Evolutionary conservation across 164 flowering plant genomes (phyloP), one percentile per base, ranked within the genome.

Genomic region (Umbellularia californica): DNA sequence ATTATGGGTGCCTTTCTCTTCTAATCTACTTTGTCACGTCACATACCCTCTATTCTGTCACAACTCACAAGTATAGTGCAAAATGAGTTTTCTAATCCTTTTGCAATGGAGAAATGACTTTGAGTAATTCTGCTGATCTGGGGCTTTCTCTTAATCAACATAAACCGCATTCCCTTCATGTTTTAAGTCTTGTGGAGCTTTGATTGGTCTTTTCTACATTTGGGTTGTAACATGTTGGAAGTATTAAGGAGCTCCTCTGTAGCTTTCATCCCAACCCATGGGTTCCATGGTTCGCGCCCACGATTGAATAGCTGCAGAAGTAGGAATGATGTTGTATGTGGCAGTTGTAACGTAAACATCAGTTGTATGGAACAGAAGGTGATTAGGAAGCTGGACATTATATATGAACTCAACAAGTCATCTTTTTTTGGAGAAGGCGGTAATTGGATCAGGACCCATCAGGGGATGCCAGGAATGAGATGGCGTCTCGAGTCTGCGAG

Each of bases 181-280:
- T 15, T 55, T 55, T 20, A 20, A 55, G 60, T 9, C 60, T 55
- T 55, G 20, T 20, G 20, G n/a, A 55, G 60, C 60, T 55, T 20
- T 5, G 60, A 20, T 55, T 55, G n/a, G 60, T 17, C 69, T 67
- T 30, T 35, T 35, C 35, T 14, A 67, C 50, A 67, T 30, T 67
- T 5, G 20, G 51, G 25, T n/a, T 69, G 14, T 69, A 70, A 60
- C 14, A 80, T 77, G 84, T 74, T 76, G 17, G 85, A 72, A 68
- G 11, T 77, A 2, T 75, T 83, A 74, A 73, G 58, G 70, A 77
- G 72, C 76, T 77, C 85, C 19, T 27, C 72, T 79, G 41, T 77
- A 19, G 25, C 76, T 71, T 19, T 74, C 35, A 14, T 72, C 17
- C 22, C 63, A 6, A 72, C 76, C 9, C 50, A 72, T 74, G 74